A percentile compares a stretch with the other conserved stretches of the same genome.
Evolutionary conservation across 192 early-diverging fungal genomes (phyloP).

Genomic region (Ambispora gerdemannii): DNA sequence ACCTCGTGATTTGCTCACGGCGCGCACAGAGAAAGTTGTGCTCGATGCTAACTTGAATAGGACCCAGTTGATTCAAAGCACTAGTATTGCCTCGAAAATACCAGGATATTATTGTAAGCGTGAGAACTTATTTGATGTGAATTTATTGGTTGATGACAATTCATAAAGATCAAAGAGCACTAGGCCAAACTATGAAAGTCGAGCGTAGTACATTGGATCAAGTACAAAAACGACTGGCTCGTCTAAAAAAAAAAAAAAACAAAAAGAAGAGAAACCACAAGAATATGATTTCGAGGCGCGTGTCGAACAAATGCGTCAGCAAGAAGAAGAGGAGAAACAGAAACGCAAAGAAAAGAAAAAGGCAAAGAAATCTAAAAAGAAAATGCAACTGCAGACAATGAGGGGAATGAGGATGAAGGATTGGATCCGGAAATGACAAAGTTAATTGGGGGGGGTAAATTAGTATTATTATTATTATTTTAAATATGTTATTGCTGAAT

Average conservation of each 20-base stretch:
- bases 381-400: constrained; percentile 31
- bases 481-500: constrained; percentile 1
- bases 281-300: constrained; percentile 68
- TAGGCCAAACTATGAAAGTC: constrained; percentile 82
- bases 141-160: constrained; percentile 90
- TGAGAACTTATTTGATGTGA: constrained; percentile 79
- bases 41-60: constrained; percentile 77
- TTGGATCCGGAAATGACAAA: constrained; percentile 65
- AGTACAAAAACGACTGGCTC: constrained; percentile 67
- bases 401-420: constrained; percentile 30
- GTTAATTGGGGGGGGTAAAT: constrained; percentile 66
- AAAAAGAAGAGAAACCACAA: constrained; percentile 54
- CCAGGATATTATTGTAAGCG: constrained; percentile 95
- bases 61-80: constrained; percentile 70
- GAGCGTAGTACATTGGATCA: constrained; percentile 72
- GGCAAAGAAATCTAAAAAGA: constrained; percentile 53
- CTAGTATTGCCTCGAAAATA: constrained; percentile 53
- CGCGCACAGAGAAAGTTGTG: constrained; percentile 55
- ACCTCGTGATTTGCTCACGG: constrained; percentile 33
- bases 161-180: constrained; percentile 68
- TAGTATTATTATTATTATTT: not conserved
- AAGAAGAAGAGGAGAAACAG: constrained; percentile 67
- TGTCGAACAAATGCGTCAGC: constrained; percentile 58
- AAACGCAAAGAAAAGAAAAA: constrained; percentile 55
- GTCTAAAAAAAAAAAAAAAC: constrained; percentile 71